These are phyloP conservation scores for Colletotrichum salicis DNA, from an alignment of 2,329 filamentous ascomycete genomes.

Conservation along the genomic window DNA sequence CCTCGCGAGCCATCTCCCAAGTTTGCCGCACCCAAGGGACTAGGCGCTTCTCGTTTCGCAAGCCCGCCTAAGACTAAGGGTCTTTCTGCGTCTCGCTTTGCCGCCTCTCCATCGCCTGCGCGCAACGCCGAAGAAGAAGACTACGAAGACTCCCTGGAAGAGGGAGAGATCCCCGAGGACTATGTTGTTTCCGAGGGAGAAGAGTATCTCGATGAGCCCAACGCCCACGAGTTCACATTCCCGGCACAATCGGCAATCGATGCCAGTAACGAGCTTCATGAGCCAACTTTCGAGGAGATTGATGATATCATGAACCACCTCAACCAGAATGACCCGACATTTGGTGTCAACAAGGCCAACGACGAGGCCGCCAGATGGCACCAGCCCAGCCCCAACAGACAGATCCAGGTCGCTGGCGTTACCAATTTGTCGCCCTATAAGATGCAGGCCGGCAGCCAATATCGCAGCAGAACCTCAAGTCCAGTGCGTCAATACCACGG, in stretches of 20 bases:
- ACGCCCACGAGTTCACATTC: background rate
- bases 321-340: conserved; percentile 76
- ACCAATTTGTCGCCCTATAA: conserved; percentile 64
- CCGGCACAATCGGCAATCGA: conserved; percentile 36
- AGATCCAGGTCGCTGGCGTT: conserved; percentile 49
- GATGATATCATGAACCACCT: conserved; percentile 93
- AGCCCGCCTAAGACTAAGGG: conserved; percentile 53
- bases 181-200: conserved; percentile 26
- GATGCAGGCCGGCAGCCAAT: conserved; percentile 61
- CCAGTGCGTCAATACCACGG: conserved; percentile 69
- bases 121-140: conserved; percentile 42
- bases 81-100: conserved; percentile 57
- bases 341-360: conserved; percentile 75
- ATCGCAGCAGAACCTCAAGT: conserved; percentile 78
- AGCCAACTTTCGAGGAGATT: conserved; percentile 81
- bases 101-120: conserved; percentile 51
- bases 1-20: conserved; percentile 34
- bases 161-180: conserved; percentile 39
- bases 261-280: conserved; percentile 45
- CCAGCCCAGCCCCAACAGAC: conserved; percentile 53
- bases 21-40: conserved; percentile 46
- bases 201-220: conserved; percentile 20
- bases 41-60: conserved; percentile 61
- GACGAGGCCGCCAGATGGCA: conserved; percentile 56
- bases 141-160: conserved; percentile 39